phyloP scores from a whole-genome alignment of 2,329 filamentous ascomycete species.

The Teratosphaeria zuluensis region DNA sequence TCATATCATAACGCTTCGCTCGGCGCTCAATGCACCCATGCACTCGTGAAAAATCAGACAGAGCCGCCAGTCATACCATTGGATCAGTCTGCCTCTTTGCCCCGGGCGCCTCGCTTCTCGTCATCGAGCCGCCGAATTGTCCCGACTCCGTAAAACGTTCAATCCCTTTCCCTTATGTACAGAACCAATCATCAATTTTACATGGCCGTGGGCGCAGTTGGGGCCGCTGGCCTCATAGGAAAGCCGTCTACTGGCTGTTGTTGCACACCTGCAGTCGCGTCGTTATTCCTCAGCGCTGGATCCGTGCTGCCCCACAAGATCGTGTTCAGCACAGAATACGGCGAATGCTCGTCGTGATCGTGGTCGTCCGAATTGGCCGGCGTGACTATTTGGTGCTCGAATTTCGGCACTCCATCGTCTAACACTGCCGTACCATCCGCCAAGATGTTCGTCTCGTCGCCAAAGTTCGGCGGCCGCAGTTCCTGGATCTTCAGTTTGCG shows the following conservation, averaged over 20 bases:
- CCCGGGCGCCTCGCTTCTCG: not conserved
- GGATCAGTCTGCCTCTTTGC: not conserved
- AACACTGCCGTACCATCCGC: slow-evolving; percentile 3
- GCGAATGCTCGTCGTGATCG: slow-evolving; percentile 31
- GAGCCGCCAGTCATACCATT: not conserved
- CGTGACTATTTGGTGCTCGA: slow-evolving; percentile 18
- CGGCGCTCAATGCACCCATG: not conserved
- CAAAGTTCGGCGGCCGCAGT: not conserved
- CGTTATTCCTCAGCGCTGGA: not conserved
- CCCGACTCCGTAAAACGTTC: not conserved
- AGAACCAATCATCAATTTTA: not conserved
- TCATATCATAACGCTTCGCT: not conserved
- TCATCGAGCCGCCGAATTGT: not conserved
- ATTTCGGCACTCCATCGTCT: slow-evolving; percentile 8
- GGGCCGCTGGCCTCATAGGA: not conserved
- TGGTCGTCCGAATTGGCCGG: slow-evolving; percentile 17
- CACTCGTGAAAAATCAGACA: not conserved
- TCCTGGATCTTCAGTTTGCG: slow-evolving; percentile 30
- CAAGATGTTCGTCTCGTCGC: slow-evolving; percentile 2
- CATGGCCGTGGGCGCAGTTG: not conserved
- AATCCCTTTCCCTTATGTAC: not conserved
- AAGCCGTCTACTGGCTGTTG: not conserved
- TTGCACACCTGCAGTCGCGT: not conserved
- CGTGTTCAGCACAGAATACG: slow-evolving; percentile 40
- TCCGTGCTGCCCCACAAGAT: slow-evolving; percentile 28